Evolutionary conservation across 495 filamentous ascomycete species (phyloP).

Genomic region (Aspergillus saccharolyticus): DNA sequence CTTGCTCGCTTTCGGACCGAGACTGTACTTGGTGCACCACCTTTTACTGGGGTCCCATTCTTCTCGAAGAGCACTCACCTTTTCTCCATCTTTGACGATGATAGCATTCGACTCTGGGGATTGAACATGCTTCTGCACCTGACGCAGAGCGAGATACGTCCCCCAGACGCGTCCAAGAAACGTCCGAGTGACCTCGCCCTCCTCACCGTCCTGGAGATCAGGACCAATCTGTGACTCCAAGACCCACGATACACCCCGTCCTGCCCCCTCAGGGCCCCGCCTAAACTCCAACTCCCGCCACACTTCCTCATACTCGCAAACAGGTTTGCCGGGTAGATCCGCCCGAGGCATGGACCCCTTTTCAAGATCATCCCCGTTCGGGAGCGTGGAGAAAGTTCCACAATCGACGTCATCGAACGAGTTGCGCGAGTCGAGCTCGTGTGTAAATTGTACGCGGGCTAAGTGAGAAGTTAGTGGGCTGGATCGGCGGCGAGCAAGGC

Average conservation of each 20-base stretch:
- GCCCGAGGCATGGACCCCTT: constrained; percentile 36
- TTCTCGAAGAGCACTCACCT: constrained; percentile 35
- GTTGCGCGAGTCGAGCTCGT: constrained; percentile 38
- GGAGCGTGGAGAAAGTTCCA: constrained; percentile 32
- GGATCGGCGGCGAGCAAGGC: background rate
- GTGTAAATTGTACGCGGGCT: constrained; percentile 37
- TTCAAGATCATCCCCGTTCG: constrained; percentile 40
- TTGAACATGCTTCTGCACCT: constrained; percentile 22
- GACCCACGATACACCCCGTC: constrained; percentile 31
- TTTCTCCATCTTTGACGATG: constrained; percentile 24
- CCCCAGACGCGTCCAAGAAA: constrained; percentile 38
- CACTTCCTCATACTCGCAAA: constrained; percentile 35
- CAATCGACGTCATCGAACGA: constrained; percentile 35
- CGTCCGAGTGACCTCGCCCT: constrained; percentile 25
- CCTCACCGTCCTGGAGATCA: constrained; percentile 16
- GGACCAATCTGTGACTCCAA: constrained; percentile 27
- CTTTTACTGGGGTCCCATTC: constrained; percentile 24
- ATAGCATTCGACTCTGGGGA: constrained; percentile 9
- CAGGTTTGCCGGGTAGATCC: constrained; percentile 32
- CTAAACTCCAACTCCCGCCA: constrained; percentile 34
- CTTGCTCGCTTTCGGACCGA: constrained; percentile 15
- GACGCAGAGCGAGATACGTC: constrained; percentile 33
- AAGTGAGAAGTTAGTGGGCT: background rate
- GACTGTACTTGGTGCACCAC: constrained; percentile 28
- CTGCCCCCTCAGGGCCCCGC: constrained; percentile 19